Base-by-base conservation (phyloP, 768 basidiomycete species). In the Trametes cubensis region DNA sequence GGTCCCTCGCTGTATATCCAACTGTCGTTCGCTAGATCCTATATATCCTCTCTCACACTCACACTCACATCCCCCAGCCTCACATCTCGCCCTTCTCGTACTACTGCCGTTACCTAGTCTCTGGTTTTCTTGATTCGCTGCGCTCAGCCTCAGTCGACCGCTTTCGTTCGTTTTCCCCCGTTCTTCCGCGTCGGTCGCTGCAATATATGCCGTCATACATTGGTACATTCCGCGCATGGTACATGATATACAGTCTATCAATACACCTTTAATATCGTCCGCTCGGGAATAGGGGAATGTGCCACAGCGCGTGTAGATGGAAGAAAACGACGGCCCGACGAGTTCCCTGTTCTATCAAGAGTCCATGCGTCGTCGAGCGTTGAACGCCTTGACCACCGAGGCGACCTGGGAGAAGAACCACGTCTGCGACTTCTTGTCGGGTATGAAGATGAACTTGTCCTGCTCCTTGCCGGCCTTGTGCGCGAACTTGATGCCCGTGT, bases 401-500 rank as follows among this genome's bases (percentile, higher is more conserved):
- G 87, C 86, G 42, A 93, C 83, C 69, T 90, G 85, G 23, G 80
- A 80, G 74, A 92, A 93, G 76, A 93, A 92, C 91, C 91, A 93
- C 7, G 80, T 78, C 75, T 89, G 88, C 4, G 89, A 83, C 26
- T 78, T 74, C 74, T 89, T 89, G 75, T 92, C 90, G 4, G 87
- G 83, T 68, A 92, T 88, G 70, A 86, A 78, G 14, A 90, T 83
- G 72, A 91, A 92, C 68, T 83, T 88, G 75, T 93, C 89, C 60
- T 85, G 80, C 59, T 88, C 88, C 70, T 79, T 84, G 60, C 91
- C 91, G 2, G 80, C 77, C 69, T 90, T 95, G 74, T 95, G 85
- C 15, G 89, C 84, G 70, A 94, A 91, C 18, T 90, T 84, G 70
- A 99, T 92, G 1, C 95, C 95, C 17, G 86, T 92, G 69, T 95